phyloP scores from a whole-genome alignment of 192 early-diverging fungal species.

The Spinellus fusiger region DNA sequence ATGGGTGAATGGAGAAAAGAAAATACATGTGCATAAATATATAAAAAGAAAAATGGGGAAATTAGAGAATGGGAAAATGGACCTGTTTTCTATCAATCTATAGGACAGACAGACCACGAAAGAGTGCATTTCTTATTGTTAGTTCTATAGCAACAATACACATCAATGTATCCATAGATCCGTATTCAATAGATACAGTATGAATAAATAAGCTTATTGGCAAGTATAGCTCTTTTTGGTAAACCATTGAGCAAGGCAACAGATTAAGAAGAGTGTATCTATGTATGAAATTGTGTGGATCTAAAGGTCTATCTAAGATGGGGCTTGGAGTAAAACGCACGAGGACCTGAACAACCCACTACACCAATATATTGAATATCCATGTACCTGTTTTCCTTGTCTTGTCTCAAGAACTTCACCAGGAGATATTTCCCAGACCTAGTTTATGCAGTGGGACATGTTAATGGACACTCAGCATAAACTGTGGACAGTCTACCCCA shows the following conservation, averaged over 20 bases:
- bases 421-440: slow-evolving; percentile 1
- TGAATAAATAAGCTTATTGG: too few species aligned
- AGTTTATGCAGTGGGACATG: not conserved
- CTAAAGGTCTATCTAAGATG: not conserved
- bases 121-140: too few species aligned
- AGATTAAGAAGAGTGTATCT: not conserved
- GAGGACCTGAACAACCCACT: slow-evolving; percentile 5
- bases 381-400: not conserved
- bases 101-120: too few species aligned
- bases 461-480: not conserved
- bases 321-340: not conserved
- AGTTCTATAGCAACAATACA: too few species aligned
- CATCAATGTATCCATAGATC: too few species aligned
- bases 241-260: not conserved
- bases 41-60: too few species aligned
- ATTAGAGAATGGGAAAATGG: too few species aligned
- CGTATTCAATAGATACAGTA: too few species aligned
- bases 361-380: slow-evolving; percentile 9
- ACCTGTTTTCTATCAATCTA: too few species aligned
- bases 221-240: not conserved
- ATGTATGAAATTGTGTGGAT: too few species aligned
- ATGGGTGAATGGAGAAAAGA: too few species aligned
- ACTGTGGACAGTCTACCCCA: not conserved
- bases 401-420: slow-evolving; percentile 4
- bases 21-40: too few species aligned